Evolutionary conservation across 2,329 filamentous ascomycete species (phyloP).

Genomic region (Ophiocordyceps polyrhachis-furcata): DNA sequence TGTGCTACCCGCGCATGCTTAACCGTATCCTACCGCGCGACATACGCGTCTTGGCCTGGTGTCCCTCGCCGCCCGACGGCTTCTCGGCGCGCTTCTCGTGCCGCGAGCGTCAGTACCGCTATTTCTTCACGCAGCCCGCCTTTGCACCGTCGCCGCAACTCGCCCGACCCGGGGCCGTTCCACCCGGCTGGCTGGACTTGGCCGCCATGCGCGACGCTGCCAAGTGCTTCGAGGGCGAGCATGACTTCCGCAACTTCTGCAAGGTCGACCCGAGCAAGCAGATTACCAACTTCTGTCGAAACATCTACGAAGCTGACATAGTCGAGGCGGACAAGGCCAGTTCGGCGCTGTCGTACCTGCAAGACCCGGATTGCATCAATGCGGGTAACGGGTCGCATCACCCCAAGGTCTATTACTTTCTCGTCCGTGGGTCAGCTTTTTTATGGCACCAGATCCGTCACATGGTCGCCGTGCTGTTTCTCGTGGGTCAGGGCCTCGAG

Average conservation of each 20-base stretch:
- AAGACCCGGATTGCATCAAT: neutral
- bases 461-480: conserved; percentile 83
- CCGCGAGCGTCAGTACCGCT: conserved; percentile 76
- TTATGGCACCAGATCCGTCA: conserved; percentile 96
- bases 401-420: conserved; percentile 68
- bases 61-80: conserved; percentile 54
- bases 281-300: conserved; percentile 62
- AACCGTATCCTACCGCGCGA: conserved; percentile 79
- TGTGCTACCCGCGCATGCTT: conserved; percentile 65
- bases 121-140: conserved; percentile 93
- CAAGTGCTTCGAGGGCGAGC: conserved; percentile 57
- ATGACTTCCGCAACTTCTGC: conserved; percentile 96
- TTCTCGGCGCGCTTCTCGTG: conserved; percentile 92
- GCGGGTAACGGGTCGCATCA: conserved; percentile 10
- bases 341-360: conserved; percentile 25
- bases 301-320: conserved; percentile 66
- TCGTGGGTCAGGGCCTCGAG: conserved; percentile 79
- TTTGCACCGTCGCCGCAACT: conserved; percentile 44
- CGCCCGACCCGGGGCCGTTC: conserved; percentile 8
- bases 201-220: conserved; percentile 72
- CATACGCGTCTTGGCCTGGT: conserved; percentile 87
- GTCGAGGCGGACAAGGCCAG: conserved; percentile 42
- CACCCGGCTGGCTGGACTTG: conserved; percentile 71
- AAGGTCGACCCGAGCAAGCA: conserved; percentile 84
- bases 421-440: conserved; percentile 78